Evolutionary conservation across 202 grass and related monocot species (phyloP).

Genomic region (Hordeum pubiflorum): DNA sequence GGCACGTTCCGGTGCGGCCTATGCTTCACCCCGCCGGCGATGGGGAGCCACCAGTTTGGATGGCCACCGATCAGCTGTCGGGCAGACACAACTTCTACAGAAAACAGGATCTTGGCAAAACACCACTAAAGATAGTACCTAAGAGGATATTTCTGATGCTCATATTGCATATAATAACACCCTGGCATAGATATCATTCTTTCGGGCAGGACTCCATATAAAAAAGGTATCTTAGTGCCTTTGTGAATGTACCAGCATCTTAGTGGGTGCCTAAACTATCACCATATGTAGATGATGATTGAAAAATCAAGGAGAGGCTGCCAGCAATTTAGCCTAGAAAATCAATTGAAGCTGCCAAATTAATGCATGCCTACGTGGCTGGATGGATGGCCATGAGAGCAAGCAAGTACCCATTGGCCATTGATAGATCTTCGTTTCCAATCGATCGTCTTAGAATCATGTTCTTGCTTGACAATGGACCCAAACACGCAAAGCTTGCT

Average conservation of each 20-base stretch:
- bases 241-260: background rate
- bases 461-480: constrained; percentile 24
- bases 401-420: background rate
- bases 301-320: constrained; percentile 7
- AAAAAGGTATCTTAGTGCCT: background rate
- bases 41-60: background rate
- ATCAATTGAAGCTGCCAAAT: background rate
- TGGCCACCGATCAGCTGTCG: background rate
- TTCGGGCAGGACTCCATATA: background rate
- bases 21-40: background rate
- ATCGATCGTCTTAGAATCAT: constrained; percentile 12
- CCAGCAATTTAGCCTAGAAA: background rate
- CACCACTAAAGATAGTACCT: background rate
- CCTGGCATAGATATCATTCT: background rate
- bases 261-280: background rate
- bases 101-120: background rate
- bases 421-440: background rate
- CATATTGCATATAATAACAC: background rate
- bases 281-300: background rate
- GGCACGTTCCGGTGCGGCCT: background rate
- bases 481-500: background rate
- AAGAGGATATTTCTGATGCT: background rate
- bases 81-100: background rate
- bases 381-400: background rate
- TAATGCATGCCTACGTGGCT: background rate